A percentile compares a stretch with the other conserved stretches of the same genome.
phyloP scores from a whole-genome alignment of 805 yeast genomes.

The Yamadazyma olivae region DNA sequence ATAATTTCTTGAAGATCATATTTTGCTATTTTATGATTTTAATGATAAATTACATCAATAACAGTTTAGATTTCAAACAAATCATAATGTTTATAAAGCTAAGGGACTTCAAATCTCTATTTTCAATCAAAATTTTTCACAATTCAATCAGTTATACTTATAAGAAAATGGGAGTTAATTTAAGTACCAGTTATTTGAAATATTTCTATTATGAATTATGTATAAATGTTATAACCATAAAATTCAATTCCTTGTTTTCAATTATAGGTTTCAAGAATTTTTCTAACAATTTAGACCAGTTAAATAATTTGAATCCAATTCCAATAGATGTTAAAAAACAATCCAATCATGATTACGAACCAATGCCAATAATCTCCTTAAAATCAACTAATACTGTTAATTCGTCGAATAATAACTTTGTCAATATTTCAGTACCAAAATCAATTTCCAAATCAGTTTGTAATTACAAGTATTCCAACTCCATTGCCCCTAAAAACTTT shows the following conservation, averaged over 20 bases:
- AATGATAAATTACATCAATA: slow-evolving; percentile 1
- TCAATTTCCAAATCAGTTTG: slow-evolving; percentile 9
- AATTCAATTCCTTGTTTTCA: slow-evolving; percentile 12
- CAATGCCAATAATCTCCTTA: slow-evolving; percentile 10
- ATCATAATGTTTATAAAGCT: slow-evolving; percentile 5
- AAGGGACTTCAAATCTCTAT: slow-evolving; percentile 7
- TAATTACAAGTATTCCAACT: slow-evolving; percentile 6
- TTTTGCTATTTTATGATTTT: slow-evolving; percentile 7
- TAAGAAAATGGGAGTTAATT: background rate
- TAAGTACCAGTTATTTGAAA: background rate
- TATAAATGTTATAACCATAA: slow-evolving; percentile 11
- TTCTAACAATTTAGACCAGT: slow-evolving; percentile 14
- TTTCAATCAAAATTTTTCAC: slow-evolving; percentile 6
- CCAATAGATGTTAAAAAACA: slow-evolving; percentile 12
- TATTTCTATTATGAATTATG: slow-evolving; percentile 11
- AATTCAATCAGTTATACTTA: background rate
- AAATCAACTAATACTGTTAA: slow-evolving; percentile 1
- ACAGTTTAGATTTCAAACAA: slow-evolving; percentile 1
- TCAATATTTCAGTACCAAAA: slow-evolving; percentile 8
- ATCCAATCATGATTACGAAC: background rate
- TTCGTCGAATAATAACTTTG: background rate
- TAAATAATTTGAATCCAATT: slow-evolving; percentile 10
- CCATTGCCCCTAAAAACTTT: slow-evolving; percentile 12
- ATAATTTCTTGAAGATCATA: slow-evolving; percentile 7
- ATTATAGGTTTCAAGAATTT: slow-evolving; percentile 11